Base-by-base conservation (phyloP, 2,329 filamentous ascomycete species). In the Ophiocordyceps camponoti-saundersi region DNA sequence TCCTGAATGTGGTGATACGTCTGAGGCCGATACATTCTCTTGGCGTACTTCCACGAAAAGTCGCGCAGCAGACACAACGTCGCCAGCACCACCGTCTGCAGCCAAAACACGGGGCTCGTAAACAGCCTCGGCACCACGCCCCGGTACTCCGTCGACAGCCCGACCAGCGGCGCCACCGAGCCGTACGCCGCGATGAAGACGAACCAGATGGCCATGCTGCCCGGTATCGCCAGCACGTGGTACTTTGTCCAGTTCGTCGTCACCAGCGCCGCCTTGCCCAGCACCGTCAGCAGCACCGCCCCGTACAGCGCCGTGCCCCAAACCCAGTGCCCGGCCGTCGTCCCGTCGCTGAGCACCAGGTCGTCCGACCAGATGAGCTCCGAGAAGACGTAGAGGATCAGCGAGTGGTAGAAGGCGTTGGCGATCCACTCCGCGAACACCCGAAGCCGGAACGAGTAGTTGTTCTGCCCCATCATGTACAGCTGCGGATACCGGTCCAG, bases 231-330 rank as follows among this genome's bases (percentile, higher is more conserved):
- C 53, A 96, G 77, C 53, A 98, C 78, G 50, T 93, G 89, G 63
- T 95, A 98, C 66, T 98, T 98, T 44, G 92, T 98, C 92, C 92
- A 98, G 65, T 95, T 90, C 64, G 87, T 95, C 21, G 90, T 95
- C 53, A 96, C 85, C 50, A 98, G 73, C 1, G 87, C 88, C 3
- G 92, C 92, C 67, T 98, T 98, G 51, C 88, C 85, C 4, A 98
- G 79, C 0, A 96, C 90, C 0, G 92, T 96, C 22, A 89, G 77
- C 21, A 98, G 77, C n/a, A 87, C 87, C 7, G 92, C 82, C 1
- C 87, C 95, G 68, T 98, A 98, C 22, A 95, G 72, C n/a, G 83
- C 80, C 6, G 88, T 88, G 48, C 90, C 92, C 92, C 92, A 98
- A 3, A 96, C 85, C 92, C 92, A 98, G 62, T 96, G 92, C 1